phyloP scores from a whole-genome alignment of 2,329 filamentous ascomycete genomes.

The Aciculosporium take region DNA sequence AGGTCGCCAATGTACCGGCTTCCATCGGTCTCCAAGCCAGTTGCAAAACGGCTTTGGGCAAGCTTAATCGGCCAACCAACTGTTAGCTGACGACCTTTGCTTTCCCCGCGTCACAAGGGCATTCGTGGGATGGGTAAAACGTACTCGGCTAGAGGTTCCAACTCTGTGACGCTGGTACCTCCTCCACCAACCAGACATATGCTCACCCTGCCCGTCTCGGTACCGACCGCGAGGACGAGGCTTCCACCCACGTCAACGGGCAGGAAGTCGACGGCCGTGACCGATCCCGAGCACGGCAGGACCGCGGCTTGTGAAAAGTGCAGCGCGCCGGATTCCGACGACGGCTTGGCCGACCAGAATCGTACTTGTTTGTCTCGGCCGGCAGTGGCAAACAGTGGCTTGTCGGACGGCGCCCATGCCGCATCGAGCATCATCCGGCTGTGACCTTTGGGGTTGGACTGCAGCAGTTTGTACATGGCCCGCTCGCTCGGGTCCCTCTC shows the following conservation, averaged over 20 bases:
- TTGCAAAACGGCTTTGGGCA: conserved; percentile 52
- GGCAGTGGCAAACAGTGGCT: conserved; percentile 62
- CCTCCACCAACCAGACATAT: conserved; percentile 27
- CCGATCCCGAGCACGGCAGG: conserved; percentile 41
- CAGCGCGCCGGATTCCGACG: conserved; percentile 15
- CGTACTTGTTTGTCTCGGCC: conserved; percentile 78
- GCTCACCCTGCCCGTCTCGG: conserved; percentile 36
- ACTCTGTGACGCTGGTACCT: conserved; percentile 23
- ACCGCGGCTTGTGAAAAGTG: conserved; percentile 38
- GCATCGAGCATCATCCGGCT: conserved; percentile 83
- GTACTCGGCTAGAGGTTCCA: conserved; percentile 25
- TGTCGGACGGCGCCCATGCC: conserved; percentile 57
- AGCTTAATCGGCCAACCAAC: conserved; percentile 15
- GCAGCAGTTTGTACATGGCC: conserved; percentile 39
- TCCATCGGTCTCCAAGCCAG: conserved; percentile 50
- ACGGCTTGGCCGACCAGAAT: conserved; percentile 40
- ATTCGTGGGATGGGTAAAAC: conserved; percentile 10
- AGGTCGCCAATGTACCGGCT: conserved; percentile 14
- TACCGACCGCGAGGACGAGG: conserved; percentile 40
- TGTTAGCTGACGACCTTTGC: conserved; percentile 7
- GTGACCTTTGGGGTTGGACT: conserved; percentile 71
- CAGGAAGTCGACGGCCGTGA: conserved; percentile 60
- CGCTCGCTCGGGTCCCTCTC: conserved; percentile 28
- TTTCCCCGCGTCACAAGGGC: fast-evolving
- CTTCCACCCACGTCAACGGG: conserved; percentile 16